Evolutionary conservation across 176 grass and related monocot species (phyloP).

Genomic region (Stipa capillata): DNA sequence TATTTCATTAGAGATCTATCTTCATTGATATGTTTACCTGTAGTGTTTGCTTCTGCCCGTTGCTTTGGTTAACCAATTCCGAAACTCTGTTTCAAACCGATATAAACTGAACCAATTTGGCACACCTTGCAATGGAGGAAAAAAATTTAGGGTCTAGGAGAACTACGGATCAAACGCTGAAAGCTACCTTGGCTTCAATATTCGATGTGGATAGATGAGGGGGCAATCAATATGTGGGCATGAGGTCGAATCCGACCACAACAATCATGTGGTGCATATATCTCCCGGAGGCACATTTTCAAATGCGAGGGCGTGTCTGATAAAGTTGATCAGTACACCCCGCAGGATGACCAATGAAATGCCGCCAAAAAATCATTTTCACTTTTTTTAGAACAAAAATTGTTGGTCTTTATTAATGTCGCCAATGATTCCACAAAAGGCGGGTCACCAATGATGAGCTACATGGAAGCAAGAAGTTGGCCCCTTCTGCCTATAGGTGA

Average conservation of each 20-base stretch:
- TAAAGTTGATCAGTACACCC: slow-evolving; percentile 10
- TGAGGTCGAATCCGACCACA: slow-evolving; percentile 9
- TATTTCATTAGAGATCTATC: not conserved
- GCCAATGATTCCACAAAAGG: not conserved
- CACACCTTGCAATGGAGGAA: slow-evolving; percentile 24
- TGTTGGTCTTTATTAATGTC: slow-evolving; percentile 8
- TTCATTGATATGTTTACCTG: not conserved
- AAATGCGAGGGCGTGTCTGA: slow-evolving; percentile 13
- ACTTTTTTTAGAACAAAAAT: not conserved
- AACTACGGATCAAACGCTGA: not conserved
- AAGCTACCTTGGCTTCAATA: slow-evolving; percentile 12
- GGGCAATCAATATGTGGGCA: not conserved
- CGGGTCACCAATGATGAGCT: not conserved
- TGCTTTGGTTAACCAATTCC: not conserved
- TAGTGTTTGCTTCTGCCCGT: not conserved
- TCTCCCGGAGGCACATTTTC: slow-evolving; percentile 10
- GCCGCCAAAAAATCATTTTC: not conserved
- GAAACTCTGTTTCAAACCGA: not conserved
- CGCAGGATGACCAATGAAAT: not conserved
- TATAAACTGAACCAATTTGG: not conserved
- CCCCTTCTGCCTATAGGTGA: not conserved
- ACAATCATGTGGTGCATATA: not conserved
- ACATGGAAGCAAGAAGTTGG: not conserved
- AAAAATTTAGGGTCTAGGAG: not conserved
- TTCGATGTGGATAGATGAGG: slow-evolving; percentile 31